Evolutionary conservation across 2,329 filamentous ascomycete genomes (phyloP), one percentile per base, ranked within the genome.

Genomic region (Penicillium thymicola): DNA sequence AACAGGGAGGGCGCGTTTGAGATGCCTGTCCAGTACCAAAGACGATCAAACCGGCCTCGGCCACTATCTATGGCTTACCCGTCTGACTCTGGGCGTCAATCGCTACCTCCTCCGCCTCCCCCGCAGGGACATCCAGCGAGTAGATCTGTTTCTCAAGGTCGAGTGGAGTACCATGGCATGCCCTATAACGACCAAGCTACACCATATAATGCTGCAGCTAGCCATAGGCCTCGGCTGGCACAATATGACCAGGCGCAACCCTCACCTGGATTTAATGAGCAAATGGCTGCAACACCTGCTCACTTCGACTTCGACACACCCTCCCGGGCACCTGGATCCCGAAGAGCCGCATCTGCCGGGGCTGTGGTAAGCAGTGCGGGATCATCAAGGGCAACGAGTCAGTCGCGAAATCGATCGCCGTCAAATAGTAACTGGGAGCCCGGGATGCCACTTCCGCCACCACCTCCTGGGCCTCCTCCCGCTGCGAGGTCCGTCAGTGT

Each of bases 361-460:
- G 75, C 76, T 6, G 66, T 76, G 36, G 72, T 73, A 16, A 70
- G 67, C 28, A 73, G 68, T 51, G 63, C 65, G 30, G 62, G 67
- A 13, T 67, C 72, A 27, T 72, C 72, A 28, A 67, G 67, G 42
- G 60, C 68, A 18, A 64, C 69, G 41, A 74, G 72, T 53, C 67
- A 70, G 45, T 67, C 70, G n/a, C 64, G 69, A 25, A 72, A 70
- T 36, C 58, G 60, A 18, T 72, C 72, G 18, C 72, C 71, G 10
- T 68, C 69, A 38, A 66, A 65, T 44, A 64, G 60, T 60, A 68
- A 70, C 47, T 79, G 76, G 77, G 72, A 68, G 46, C 74, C 74
- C 21, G 76, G 76, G 21, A 78, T 79, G 76, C 76, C 76, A 28
- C 70, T 79, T 32, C 77, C 77, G 28, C 77, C 77, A 36, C 77